Evolutionary conservation across 1,284 basidiomycete species (phyloP), one percentile per base, ranked within the genome.

Genomic region (Boletus coffeatus): DNA sequence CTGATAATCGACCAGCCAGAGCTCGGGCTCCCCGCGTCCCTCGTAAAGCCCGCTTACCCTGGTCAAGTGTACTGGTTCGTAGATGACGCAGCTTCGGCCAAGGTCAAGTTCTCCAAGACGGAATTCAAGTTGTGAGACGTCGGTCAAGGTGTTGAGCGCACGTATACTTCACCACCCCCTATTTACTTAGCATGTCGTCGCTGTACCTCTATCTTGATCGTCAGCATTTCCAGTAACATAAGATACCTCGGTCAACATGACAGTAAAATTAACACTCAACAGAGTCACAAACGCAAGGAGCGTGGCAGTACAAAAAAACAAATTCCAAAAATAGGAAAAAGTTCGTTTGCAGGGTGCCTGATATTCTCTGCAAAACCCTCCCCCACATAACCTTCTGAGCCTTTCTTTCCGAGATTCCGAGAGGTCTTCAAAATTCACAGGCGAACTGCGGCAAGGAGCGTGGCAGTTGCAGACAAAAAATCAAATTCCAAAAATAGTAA

Each of bases 41-140:
- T 89, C 56, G 94, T 99, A 57, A 85, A 83, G 64, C 94, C 92
- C 1, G 84, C 82, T 5, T 81, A 82, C 62, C 94, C 93, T 13
- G 96, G 96, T 25, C 87, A 89, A 64, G 81, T 96, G 18, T 94
- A 87, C 76, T 97, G 94, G 94, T 96, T 96, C 76, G 86, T 90
- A 43, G 93, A 96, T 76, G 86, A 93, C 61, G 87, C 87, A 8
- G 94, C 94, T 1, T 81, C 86, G 7, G 79, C 76, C 52, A 86
- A 89, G 72, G 81, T 89, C 52, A 70, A 81, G 69, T 89, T 85
- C 71, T 72, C 80, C 11, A 80, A 76, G 73, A 81, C 83, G 4
- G 67, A 76, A 11, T 85, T 88, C 75, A 83, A 83, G 71, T 70
- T 87, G 62, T 88, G 61, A 73, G 56, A 50, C 48, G 61, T 58